Evolutionary conservation across 306 rosid genomes (phyloP).

Genomic region (Citrullus mucosospermus): DNA sequence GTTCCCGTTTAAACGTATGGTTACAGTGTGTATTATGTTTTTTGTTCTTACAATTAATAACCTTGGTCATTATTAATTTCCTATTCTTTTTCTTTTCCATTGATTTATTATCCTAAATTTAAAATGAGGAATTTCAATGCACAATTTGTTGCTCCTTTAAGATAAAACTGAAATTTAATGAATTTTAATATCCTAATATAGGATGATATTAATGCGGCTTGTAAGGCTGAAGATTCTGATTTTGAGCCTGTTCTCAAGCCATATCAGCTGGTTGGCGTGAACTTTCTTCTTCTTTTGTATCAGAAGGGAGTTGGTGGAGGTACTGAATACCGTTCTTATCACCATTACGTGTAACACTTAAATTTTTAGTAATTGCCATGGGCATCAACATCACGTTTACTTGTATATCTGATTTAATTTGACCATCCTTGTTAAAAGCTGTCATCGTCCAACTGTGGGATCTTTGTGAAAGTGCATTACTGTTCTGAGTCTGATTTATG

Average conservation of each 20-base stretch:
- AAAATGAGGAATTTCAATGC: neutral
- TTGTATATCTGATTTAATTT: conserved; percentile 1
- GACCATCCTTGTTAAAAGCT: neutral
- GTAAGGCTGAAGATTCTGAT: conserved; percentile 63
- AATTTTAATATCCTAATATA: conserved; percentile 10
- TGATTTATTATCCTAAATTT: neutral
- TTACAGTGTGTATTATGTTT: neutral
- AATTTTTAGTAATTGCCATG: neutral
- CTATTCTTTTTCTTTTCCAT: neutral
- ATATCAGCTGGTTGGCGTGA: conserved; percentile 90
- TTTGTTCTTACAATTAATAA: neutral
- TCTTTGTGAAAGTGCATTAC: neutral
- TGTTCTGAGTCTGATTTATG: neutral
- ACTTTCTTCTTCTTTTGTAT: conserved; percentile 79
- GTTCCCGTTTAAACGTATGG: too few relatives aligned
- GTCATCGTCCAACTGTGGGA: neutral
- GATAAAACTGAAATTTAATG: neutral
- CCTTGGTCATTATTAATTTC: neutral
- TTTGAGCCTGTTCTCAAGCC: conserved; percentile 86
- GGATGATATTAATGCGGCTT: conserved; percentile 86
- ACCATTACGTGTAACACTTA: neutral
- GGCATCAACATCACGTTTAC: conserved; percentile 5
- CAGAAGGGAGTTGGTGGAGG: conserved; percentile 93
- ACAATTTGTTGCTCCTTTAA: neutral
- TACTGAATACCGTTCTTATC: conserved; percentile 8